Conservation (phyloP, 1,139 yeast genomes). For the Tardiomyces digboiensis region DNA sequence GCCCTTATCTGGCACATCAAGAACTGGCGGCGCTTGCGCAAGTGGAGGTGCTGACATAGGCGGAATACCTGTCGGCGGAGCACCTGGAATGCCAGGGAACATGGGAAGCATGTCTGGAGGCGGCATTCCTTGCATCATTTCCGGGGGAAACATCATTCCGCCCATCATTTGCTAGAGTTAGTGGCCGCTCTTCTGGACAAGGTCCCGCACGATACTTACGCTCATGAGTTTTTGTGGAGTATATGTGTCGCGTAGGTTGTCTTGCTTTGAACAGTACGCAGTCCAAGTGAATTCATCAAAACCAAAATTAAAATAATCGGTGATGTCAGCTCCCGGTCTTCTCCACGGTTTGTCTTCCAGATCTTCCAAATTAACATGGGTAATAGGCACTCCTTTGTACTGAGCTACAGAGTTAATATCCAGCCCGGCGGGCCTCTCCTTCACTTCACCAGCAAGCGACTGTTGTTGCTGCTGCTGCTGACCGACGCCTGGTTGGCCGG, state of each 20-base stretch:
- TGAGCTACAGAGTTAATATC: conserved; percentile 76
- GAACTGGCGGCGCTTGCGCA: conserved; percentile 17
- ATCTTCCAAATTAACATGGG: conserved; percentile 73
- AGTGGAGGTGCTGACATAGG: conserved; percentile 19
- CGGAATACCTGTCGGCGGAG: conserved; percentile 19
- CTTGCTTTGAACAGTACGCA: conserved; percentile 85
- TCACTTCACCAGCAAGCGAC: conserved; percentile 5
- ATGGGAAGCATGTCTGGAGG: conserved; percentile 22
- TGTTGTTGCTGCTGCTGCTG: conserved; percentile 11
- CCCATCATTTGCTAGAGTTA: conserved; percentile 10
- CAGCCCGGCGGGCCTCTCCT: conserved; percentile 24
- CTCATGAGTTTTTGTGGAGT: conserved; percentile 43
- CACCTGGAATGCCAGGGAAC: conserved; percentile 25
- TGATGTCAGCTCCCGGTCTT: conserved; percentile 88
- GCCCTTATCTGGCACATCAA: not conserved
- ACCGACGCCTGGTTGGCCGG: conserved; percentile 16
- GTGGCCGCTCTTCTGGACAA: too few species aligned
- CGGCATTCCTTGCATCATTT: conserved; percentile 16
- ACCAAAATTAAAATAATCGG: conserved; percentile 94
- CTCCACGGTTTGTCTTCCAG: conserved; percentile 97
- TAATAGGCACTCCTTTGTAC: conserved; percentile 74
- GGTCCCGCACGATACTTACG: too few species aligned
- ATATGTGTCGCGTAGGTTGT: conserved; percentile 67
- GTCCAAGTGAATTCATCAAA: conserved; percentile 97
- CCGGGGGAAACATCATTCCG: conserved; percentile 15